Evolutionary conservation across 2,329 filamentous ascomycete species (phyloP).

Genomic region (Exserohilum turcica): DNA sequence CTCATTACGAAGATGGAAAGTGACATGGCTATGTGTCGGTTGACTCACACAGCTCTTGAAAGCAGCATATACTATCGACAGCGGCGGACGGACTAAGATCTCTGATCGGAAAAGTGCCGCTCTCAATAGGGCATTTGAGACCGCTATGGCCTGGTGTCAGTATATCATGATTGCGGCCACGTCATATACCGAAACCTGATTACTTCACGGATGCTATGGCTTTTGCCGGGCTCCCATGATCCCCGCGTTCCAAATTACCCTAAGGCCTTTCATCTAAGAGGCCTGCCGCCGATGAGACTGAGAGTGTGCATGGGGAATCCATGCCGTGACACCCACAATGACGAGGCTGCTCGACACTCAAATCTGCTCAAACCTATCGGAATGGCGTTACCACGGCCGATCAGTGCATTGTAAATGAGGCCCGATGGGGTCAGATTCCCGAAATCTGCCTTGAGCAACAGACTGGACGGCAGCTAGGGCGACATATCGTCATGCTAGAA

Average conservation of each 20-base stretch:
- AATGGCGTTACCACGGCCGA: background rate
- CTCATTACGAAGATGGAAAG: background rate
- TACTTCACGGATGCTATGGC: background rate
- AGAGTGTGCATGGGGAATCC: background rate
- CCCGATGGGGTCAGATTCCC: background rate
- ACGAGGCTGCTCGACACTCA: background rate
- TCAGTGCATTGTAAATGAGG: background rate
- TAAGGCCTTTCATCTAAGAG: background rate
- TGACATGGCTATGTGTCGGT: background rate
- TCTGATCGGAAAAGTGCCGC: background rate
- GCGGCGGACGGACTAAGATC: background rate
- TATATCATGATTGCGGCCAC: background rate
- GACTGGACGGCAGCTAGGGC: background rate
- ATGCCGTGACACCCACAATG: background rate
- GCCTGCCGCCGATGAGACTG: background rate
- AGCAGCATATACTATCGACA: background rate
- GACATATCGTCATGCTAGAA: background rate
- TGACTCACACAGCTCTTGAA: background rate
- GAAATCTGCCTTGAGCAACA: background rate
- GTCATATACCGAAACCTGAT: background rate
- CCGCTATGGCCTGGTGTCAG: background rate
- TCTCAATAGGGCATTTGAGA: background rate
- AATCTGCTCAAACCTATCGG: background rate
- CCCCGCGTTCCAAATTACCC: background rate
- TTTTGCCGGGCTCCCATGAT: background rate